These are phyloP conservation scores for Phellinidium pouzarii DNA, from an alignment of 1,284 basidiomycete species.

Conservation along the genomic window DNA sequence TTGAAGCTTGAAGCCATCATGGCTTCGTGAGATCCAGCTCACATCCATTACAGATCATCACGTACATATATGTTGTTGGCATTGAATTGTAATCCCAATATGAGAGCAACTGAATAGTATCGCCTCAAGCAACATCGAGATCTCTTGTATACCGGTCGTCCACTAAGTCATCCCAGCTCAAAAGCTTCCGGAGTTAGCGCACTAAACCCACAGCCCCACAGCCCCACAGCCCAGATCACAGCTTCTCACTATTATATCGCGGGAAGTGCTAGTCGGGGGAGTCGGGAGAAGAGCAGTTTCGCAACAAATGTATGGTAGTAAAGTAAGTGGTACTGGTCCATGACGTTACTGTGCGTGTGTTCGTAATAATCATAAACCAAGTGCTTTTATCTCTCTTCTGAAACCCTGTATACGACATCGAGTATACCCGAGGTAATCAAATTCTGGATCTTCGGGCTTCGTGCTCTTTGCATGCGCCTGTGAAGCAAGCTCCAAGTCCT, in stretches of 20 bases:
- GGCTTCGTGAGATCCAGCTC: not conserved
- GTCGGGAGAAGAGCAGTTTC: not conserved
- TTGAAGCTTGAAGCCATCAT: conserved; percentile 3
- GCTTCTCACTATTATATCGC: not conserved
- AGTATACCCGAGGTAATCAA: conserved; percentile 74
- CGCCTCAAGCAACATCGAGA: not conserved
- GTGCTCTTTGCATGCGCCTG: conserved; percentile 21
- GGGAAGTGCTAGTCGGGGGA: not conserved
- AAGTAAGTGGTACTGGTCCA: not conserved
- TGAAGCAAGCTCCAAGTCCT: conserved; percentile 61
- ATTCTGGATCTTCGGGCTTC: conserved; percentile 46
- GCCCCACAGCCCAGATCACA: too few relatives aligned
- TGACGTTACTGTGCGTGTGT: not conserved
- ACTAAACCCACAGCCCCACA: not conserved
- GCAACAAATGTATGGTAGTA: not conserved
- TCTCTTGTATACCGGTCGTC: not conserved
- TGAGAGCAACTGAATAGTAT: not conserved
- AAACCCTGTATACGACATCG: conserved; percentile 58
- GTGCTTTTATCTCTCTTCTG: conserved; percentile 44
- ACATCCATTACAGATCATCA: not conserved
- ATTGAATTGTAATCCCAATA: not conserved
- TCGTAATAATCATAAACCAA: conserved; percentile 32
- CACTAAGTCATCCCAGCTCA: not conserved
- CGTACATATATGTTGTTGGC: not conserved
- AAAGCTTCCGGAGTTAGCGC: conserved; percentile 10